These are phyloP conservation scores for Apiospora saccharicola DNA, from an alignment of 2,329 filamentous ascomycete genomes.

Conservation along the genomic window DNA sequence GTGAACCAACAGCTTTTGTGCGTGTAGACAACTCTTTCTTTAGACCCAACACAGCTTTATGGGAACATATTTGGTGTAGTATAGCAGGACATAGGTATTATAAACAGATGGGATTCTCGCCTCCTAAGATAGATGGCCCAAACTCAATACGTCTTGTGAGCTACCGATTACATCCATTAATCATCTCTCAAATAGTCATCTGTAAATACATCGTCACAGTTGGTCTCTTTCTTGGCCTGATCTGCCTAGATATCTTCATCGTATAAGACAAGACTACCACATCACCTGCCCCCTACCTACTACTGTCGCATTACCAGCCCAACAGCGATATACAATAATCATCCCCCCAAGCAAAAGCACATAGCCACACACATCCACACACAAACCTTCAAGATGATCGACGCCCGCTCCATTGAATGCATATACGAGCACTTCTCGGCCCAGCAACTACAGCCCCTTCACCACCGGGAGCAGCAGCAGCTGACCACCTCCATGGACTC, in stretches of 20 bases:
- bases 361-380: neutral
- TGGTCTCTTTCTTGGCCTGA: neutral
- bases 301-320: neutral
- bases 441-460: neutral
- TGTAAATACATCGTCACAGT: no score
- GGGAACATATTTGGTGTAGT: neutral
- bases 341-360: neutral
- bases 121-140: neutral
- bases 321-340: neutral
- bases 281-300: neutral
- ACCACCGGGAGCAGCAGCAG: neutral
- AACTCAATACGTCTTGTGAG: neutral
- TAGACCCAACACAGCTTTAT: slow-evolving; percentile 9
- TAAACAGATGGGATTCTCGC: neutral
- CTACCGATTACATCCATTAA: neutral
- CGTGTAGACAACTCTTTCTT: slow-evolving; percentile 1
- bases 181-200: neutral
- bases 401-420: slow-evolving; percentile 11
- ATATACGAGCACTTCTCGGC: slow-evolving; percentile 15
- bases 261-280: neutral
- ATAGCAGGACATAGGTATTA: neutral
- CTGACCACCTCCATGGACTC: neutral
- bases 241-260: neutral
- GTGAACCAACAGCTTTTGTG: neutral
- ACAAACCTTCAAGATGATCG: neutral